Percentiles rank a stretch among this genome's conserved stretches.
Conservation (phyloP, 1,284 basidiomycete species). For the Fistulina hepatica region DNA sequence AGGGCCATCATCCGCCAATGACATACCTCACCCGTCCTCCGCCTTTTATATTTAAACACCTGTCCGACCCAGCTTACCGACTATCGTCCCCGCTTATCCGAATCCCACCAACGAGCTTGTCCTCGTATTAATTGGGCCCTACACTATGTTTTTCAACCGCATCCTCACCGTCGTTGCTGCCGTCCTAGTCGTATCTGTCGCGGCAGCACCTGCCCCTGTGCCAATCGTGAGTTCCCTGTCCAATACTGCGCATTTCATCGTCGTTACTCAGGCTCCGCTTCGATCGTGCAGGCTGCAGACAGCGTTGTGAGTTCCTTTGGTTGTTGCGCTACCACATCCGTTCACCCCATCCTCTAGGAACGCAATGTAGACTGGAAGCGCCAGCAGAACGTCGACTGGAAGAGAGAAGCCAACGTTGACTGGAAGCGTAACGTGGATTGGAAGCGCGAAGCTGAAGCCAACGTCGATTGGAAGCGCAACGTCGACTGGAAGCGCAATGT, state of each 20-base stretch:
- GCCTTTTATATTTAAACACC: not conserved
- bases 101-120: too few relatives aligned
- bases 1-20: not conserved
- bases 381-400: too few relatives aligned
- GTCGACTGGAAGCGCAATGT: not conserved
- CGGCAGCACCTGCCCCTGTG: constrained; percentile 1
- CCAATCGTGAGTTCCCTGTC: too few relatives aligned
- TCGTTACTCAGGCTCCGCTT: not conserved
- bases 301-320: not conserved
- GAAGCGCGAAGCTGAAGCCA: not conserved
- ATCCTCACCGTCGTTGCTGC: not conserved
- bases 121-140: not conserved
- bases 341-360: too few relatives aligned
- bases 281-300: not conserved
- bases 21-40: too few relatives aligned
- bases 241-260: too few relatives aligned
- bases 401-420: too few relatives aligned
- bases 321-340: not conserved
- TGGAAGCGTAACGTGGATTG: too few relatives aligned
- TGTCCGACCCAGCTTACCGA: not conserved
- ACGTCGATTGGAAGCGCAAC: not conserved
- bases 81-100: too few relatives aligned
- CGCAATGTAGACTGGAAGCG: too few relatives aligned
- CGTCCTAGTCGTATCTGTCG: not conserved
- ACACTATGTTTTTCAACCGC: not conserved